These are phyloP conservation scores for Dictyostelium intermedium DNA, from an alignment of 78 protist species.

Conservation along the genomic window DNA sequence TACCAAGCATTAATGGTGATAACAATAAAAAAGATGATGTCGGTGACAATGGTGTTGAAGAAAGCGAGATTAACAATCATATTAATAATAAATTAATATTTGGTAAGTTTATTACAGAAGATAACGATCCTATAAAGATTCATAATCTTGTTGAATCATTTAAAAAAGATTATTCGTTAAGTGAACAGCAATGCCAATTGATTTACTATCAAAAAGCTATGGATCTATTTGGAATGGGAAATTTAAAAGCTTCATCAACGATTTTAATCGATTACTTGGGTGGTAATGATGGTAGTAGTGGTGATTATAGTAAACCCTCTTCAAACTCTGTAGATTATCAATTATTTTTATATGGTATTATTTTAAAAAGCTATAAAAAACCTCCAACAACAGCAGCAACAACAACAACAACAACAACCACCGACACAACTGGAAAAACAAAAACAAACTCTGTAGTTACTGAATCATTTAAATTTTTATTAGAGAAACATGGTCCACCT, in stretches of 20 bases:
- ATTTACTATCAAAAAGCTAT: constrained; percentile 12
- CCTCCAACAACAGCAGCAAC: not conserved
- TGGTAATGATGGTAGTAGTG: not conserved
- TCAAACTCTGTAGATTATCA: not conserved
- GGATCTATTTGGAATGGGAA: not conserved
- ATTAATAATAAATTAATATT: not conserved
- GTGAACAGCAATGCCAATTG: not conserved
- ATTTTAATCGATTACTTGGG: not conserved
- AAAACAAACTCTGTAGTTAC: not conserved
- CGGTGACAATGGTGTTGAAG: not conserved
- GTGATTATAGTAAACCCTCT: not conserved
- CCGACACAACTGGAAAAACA: not conserved
- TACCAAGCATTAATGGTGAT: not conserved
- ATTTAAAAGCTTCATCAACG: not conserved
- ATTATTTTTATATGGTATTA: not conserved
- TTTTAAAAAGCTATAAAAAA: constrained; percentile 3
- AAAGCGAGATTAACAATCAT: not conserved
- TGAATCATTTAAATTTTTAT: not conserved
- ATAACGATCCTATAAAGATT: not conserved
- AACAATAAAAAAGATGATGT: not conserved
- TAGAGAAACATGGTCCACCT: not conserved
- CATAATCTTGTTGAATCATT: not conserved
- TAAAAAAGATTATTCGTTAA: not conserved
- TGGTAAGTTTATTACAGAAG: not conserved
- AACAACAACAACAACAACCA: not conserved